Evolutionary conservation across 306 rosid species (phyloP), one percentile per base, ranked within the genome.

Genomic region (Malus fusca): DNA sequence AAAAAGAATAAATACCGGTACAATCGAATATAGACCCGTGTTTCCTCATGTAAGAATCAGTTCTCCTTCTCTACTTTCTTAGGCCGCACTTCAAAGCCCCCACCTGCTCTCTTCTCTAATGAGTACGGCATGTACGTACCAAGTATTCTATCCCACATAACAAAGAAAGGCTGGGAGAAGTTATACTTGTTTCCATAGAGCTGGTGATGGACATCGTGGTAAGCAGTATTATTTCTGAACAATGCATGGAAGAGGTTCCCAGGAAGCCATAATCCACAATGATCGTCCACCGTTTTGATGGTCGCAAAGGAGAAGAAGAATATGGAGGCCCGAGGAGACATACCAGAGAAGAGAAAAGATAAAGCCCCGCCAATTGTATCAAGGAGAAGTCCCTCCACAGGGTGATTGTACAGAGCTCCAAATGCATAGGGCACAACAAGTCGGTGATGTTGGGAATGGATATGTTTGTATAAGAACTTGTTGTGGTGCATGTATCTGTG

Each of bases 251-350:
- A 90, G 44, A 77, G 93, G 84, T 95, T 95, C 22, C 99, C 97
- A 0, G 97, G 97, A 61, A 95, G 93, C 91, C 95, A 88, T 68
- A 95, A 73, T 17, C 99, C 99, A 9, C 99, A 90, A 74, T 95
- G 99, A 64, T 95, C 99, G 26, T 95, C 99, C 18, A 95, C 99
- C 0, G 99, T 95, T 74, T 95, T 95, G 66, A 95, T 85, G 40
- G 97, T 92, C 43, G 99, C 97, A 25, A 95, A 92, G 75, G 99
- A 95, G 91, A 95, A 95, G 91, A 95, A 95, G 82, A 90, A 92
- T 82, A 92, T 90, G 82, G 99, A 89, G 55, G 86, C 84, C 71
- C 97, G 90, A 59, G 97, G 96, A 23, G 90, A 86, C 97, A 95
- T 95, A 25, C 97, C 97, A 11, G 99, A 92, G 55, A 89, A 46